phyloP scores from a whole-genome alignment of 2,329 filamentous ascomycete genomes.

The Penicillium palitans region DNA sequence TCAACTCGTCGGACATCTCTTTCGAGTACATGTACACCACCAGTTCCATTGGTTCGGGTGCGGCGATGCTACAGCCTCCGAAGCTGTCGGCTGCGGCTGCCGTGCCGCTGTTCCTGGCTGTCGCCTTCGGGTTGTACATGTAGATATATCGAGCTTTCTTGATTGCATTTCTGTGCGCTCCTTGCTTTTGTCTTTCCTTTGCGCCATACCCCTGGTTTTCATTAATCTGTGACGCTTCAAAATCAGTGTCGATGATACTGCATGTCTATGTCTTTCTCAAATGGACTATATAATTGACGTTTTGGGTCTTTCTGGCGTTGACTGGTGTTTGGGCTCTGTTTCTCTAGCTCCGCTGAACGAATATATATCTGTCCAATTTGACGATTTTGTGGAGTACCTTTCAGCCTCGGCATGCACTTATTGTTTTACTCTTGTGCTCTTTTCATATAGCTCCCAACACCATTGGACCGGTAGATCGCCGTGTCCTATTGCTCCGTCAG shows the following conservation, averaged over 20 bases:
- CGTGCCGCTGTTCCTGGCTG: constrained; percentile 30
- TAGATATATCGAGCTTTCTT: constrained; percentile 13
- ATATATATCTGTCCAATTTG: not conserved
- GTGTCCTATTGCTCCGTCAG: not conserved
- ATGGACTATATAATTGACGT: not conserved
- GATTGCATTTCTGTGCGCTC: constrained; percentile 23
- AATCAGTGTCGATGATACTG: constrained; percentile 11
- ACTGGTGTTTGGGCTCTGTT: constrained; percentile 1
- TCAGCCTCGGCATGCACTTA: not conserved
- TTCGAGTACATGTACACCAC: constrained; percentile 71
- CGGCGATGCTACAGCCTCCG: constrained; percentile 19
- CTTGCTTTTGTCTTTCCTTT: constrained; percentile 12
- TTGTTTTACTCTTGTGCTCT: too few species aligned
- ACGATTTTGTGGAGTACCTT: not conserved
- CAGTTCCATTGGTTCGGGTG: constrained; percentile 28
- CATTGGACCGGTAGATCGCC: not conserved
- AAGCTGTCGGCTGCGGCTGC: constrained; percentile 18
- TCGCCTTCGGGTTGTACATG: constrained; percentile 21
- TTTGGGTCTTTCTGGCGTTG: constrained; percentile 2
- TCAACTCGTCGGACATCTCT: constrained; percentile 76
- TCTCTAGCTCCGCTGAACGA: not conserved
- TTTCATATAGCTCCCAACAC: too few species aligned
- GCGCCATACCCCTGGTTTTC: constrained; percentile 24
- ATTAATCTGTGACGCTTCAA: constrained; percentile 15
- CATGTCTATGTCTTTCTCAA: constrained; percentile 1